phyloP scores from a whole-genome alignment of 768 basidiomycete genomes.

The Termitomyces sp. region DNA sequence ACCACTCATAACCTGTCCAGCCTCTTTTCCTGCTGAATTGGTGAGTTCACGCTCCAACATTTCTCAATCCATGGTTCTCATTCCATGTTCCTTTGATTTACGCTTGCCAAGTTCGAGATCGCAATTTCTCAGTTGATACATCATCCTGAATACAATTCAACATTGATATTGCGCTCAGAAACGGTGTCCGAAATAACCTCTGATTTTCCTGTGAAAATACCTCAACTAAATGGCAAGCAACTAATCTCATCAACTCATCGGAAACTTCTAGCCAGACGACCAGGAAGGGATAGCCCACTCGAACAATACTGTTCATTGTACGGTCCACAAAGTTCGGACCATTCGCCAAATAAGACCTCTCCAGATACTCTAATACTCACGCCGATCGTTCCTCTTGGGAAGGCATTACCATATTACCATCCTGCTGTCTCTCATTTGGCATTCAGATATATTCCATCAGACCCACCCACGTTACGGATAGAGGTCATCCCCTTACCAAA shows the following conservation, averaged over 20 bases:
- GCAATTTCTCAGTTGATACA: slow-evolving; percentile 70
- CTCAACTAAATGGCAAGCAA: slow-evolving; percentile 27
- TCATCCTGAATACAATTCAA: slow-evolving; percentile 92
- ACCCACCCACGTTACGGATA: slow-evolving; percentile 39
- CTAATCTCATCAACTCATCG: slow-evolving; percentile 55
- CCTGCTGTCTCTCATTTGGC: slow-evolving; percentile 77
- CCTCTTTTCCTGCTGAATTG: slow-evolving; percentile 35
- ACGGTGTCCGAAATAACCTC: slow-evolving; percentile 36
- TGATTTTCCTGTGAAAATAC: slow-evolving; percentile 27
- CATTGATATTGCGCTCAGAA: slow-evolving; percentile 84
- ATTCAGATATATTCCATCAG: slow-evolving; percentile 56
- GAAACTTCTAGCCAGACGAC: slow-evolving; percentile 70
- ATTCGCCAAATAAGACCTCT: not conserved
- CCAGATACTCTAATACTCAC: slow-evolving; percentile 45
- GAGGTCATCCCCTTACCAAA: slow-evolving; percentile 50
- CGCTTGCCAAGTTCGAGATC: slow-evolving; percentile 52
- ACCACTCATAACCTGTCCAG: slow-evolving; percentile 35
- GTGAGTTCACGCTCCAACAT: slow-evolving; percentile 21
- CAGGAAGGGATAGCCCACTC: slow-evolving; percentile 64
- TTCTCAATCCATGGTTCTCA: not conserved
- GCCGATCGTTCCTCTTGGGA: slow-evolving; percentile 41
- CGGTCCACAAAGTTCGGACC: slow-evolving; percentile 16
- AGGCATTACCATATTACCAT: slow-evolving; percentile 81
- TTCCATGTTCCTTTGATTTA: not conserved
- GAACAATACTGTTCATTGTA: slow-evolving; percentile 82